Evolutionary conservation across 371 early-diverging fungal genomes (phyloP).

Genomic region (Rhizopus stolonifer): DNA sequence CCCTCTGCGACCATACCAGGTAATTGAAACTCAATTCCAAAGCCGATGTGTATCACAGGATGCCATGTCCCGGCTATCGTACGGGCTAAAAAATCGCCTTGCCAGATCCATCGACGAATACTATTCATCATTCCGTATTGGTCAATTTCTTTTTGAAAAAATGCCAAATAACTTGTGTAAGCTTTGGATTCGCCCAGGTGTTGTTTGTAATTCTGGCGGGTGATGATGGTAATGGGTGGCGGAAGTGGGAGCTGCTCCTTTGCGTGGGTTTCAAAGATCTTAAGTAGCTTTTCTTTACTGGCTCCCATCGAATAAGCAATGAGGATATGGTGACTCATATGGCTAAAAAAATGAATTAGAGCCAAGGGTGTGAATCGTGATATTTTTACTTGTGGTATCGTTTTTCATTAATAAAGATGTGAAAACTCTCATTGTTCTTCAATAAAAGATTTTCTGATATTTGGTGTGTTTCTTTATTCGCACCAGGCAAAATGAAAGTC

Average conservation of each 20-base stretch:
- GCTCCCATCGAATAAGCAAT: constrained; percentile 59
- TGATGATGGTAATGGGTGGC: constrained; percentile 27
- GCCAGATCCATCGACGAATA: constrained; percentile 47
- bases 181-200: constrained; percentile 39
- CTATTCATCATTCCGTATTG: constrained; percentile 42
- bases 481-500: constrained; percentile 38
- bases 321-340: constrained; percentile 55
- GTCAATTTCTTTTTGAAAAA: constrained; percentile 51
- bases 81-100: constrained; percentile 40
- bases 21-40: constrained; percentile 63
- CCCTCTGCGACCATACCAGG: constrained; percentile 58
- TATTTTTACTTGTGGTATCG: constrained; percentile 55
- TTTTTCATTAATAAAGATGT: constrained; percentile 43
- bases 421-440: constrained; percentile 35
- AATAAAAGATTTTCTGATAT: constrained; percentile 34
- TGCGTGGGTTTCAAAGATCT: constrained; percentile 51
- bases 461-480: constrained; percentile 26
- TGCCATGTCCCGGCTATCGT: constrained; percentile 55
- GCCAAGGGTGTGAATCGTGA: too few relatives aligned
- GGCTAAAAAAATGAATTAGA: too few relatives aligned
- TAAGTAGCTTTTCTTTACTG: constrained; percentile 41
- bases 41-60: constrained; percentile 67
- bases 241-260: constrained; percentile 35
- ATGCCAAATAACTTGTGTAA: constrained; percentile 44
- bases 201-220: constrained; percentile 38